Percentiles rank a stretch among this genome's conserved stretches.
phyloP scores from a whole-genome alignment of 805 yeast genomes.

The Yarrowia sp. region DNA sequence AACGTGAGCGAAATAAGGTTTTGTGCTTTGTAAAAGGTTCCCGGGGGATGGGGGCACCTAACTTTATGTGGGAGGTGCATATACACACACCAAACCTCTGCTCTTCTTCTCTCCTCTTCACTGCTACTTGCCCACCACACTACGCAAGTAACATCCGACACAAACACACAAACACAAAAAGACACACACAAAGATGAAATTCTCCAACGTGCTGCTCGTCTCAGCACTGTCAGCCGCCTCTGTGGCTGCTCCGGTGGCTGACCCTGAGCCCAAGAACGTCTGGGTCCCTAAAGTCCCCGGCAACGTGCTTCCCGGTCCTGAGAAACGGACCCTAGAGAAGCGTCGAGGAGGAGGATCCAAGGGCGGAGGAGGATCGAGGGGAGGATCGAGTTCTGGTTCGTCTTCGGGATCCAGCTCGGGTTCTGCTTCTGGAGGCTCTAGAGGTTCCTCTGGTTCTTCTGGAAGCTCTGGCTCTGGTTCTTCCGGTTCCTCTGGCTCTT shows the following conservation, averaged over 20 bases:
- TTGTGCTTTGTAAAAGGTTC: neutral
- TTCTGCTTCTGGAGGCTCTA: neutral
- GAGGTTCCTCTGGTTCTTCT: constrained; percentile 18
- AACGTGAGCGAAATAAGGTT: too few relatives aligned
- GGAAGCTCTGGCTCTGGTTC: constrained; percentile 9
- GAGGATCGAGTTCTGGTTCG: too few relatives aligned
- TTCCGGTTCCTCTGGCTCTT: constrained; percentile 22
- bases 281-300: constrained; percentile 19
- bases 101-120: too few relatives aligned
- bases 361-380: constrained; percentile 10
- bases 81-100: too few relatives aligned
- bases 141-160: neutral
- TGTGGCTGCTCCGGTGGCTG: constrained; percentile 16
- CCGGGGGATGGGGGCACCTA: constrained; percentile 17
- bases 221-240: constrained; percentile 29
- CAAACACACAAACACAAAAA: neutral
- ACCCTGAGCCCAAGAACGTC: constrained; percentile 33
- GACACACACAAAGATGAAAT: constrained; percentile 1
- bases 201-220: constrained; percentile 15
- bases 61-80: neutral
- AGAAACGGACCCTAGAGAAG: constrained; percentile 15
- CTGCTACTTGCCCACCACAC: too few relatives aligned
- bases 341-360: constrained; percentile 35
- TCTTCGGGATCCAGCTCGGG: too few relatives aligned
- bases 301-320: constrained; percentile 10